phyloP scores from a whole-genome alignment of 805 yeast species.

The Candida maltosa region DNA sequence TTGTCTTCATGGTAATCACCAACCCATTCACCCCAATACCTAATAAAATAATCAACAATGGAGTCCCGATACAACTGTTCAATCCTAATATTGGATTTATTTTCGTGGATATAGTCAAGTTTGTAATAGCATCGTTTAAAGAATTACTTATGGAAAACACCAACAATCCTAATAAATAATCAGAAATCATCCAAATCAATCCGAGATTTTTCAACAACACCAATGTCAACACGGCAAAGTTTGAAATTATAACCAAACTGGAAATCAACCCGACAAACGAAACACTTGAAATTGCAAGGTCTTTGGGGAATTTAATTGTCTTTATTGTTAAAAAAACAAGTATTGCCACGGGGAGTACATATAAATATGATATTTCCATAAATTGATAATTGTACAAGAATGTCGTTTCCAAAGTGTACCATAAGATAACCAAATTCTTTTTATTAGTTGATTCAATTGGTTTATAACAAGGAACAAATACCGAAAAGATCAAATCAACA shows the following conservation, averaged over 20 bases:
- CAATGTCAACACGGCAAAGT: constrained; percentile 22
- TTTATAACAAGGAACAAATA: too few relatives aligned
- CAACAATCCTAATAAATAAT: constrained; percentile 47
- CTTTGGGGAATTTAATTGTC: not conserved
- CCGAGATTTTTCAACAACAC: constrained; percentile 43
- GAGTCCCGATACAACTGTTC: constrained; percentile 54
- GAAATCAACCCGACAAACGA: constrained; percentile 18
- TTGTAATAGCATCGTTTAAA: constrained; percentile 50
- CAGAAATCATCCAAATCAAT: constrained; percentile 39
- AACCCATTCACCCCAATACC: constrained; percentile 50
- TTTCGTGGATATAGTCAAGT: constrained; percentile 43
- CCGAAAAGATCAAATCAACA: too few relatives aligned
- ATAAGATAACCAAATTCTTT: constrained; percentile 3
- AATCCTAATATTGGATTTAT: constrained; percentile 38
- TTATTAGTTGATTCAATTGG: too few relatives aligned
- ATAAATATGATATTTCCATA: constrained; percentile 10
- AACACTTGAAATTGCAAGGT: constrained; percentile 3
- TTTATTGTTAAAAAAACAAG: not conserved
- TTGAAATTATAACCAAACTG: constrained; percentile 24
- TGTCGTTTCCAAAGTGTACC: constrained; percentile 19
- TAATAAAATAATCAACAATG: constrained; percentile 43
- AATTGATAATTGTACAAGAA: constrained; percentile 15
- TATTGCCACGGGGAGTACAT: constrained; percentile 1
- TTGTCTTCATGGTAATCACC: constrained; percentile 16
- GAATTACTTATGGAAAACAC: constrained; percentile 50